These are phyloP conservation scores for Terfezia boudieri DNA, from an alignment of 495 filamentous ascomycete genomes.

Conservation along the genomic window DNA sequence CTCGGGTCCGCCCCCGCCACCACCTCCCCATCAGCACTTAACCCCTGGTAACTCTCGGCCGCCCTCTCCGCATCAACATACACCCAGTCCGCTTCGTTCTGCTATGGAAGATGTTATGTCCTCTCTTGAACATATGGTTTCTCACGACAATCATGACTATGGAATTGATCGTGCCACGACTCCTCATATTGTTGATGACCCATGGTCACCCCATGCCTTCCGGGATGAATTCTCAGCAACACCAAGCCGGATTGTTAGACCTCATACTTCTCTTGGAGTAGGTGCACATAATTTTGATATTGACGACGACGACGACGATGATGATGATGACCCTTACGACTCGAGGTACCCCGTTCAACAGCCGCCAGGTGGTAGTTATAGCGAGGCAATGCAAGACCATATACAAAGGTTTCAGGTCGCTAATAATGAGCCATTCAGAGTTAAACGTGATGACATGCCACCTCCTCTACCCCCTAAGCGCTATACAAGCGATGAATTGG, in stretches of 20 bases:
- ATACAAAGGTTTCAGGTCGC: conserved; percentile 39
- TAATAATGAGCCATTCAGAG: conserved; percentile 13
- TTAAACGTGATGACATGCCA: conserved; percentile 32
- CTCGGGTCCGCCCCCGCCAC: conserved; percentile 30
- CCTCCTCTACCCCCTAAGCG: conserved; percentile 41
- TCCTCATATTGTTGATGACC: conserved; percentile 30
- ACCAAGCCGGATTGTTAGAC: conserved; percentile 25
- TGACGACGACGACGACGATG: conserved; percentile 29
- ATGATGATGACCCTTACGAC: conserved; percentile 22
- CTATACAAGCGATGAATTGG: conserved; percentile 17
- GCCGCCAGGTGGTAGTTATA: conserved; percentile 37
- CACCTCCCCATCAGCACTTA: conserved; percentile 5
- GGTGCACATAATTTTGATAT: conserved; percentile 32
- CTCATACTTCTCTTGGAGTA: conserved; percentile 53
- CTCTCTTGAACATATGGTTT: conserved; percentile 70
- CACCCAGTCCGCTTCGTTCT: conserved; percentile 72
- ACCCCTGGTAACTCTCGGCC: conserved; percentile 28
- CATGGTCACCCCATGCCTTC: conserved; percentile 85
- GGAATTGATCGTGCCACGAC: conserved; percentile 26
- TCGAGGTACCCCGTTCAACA: conserved; percentile 18
- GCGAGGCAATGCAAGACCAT: conserved; percentile 68
- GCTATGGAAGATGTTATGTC: conserved; percentile 99
- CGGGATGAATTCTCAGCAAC: conserved; percentile 27
- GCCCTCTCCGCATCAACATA: conserved; percentile 41
- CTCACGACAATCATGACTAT: conserved; percentile 21